Evolutionary conservation across 2,329 filamentous ascomycete species (phyloP).

Genomic region (Aureobasidium sp.): DNA sequence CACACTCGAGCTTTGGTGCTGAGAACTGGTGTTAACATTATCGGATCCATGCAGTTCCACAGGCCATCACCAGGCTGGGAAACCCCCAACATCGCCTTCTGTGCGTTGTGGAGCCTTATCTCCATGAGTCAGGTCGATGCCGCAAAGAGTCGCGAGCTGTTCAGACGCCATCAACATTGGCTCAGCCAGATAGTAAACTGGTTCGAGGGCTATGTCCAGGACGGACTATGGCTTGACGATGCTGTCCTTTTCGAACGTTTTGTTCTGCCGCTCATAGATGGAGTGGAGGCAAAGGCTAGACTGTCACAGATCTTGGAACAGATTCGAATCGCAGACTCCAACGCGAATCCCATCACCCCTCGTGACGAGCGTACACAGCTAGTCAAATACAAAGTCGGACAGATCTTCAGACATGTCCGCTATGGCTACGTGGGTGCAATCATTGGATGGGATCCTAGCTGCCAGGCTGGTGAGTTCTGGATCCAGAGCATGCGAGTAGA

Average conservation of each 20-base stretch:
- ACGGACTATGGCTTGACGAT: slow-evolving; percentile 53
- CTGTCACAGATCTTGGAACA: slow-evolving; percentile 46
- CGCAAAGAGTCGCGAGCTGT: slow-evolving; percentile 15
- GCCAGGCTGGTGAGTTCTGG: slow-evolving; percentile 51
- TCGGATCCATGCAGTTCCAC: slow-evolving; percentile 49
- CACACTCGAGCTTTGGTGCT: slow-evolving; percentile 59
- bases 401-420: slow-evolving; percentile 73
- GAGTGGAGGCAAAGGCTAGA: slow-evolving; percentile 43
- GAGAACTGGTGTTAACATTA: slow-evolving; percentile 72
- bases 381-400: slow-evolving; percentile 64
- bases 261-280: slow-evolving; percentile 52
- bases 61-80: slow-evolving; percentile 1
- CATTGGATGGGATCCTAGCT: slow-evolving; percentile 71
- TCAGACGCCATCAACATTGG: slow-evolving; percentile 43
- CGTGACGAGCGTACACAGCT: background rate
- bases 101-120: slow-evolving; percentile 60
- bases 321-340: slow-evolving; percentile 48
- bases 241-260: slow-evolving; percentile 61
- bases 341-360: slow-evolving; percentile 35
- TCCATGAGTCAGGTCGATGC: slow-evolving; percentile 28
- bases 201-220: slow-evolving; percentile 44
- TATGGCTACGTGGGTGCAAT: slow-evolving; percentile 76
- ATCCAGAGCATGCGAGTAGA: slow-evolving; percentile 57
- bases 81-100: slow-evolving; percentile 49
- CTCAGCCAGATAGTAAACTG: slow-evolving; percentile 57